phyloP scores from a whole-genome alignment of 805 yeast species.

The Pichia nakasei region DNA sequence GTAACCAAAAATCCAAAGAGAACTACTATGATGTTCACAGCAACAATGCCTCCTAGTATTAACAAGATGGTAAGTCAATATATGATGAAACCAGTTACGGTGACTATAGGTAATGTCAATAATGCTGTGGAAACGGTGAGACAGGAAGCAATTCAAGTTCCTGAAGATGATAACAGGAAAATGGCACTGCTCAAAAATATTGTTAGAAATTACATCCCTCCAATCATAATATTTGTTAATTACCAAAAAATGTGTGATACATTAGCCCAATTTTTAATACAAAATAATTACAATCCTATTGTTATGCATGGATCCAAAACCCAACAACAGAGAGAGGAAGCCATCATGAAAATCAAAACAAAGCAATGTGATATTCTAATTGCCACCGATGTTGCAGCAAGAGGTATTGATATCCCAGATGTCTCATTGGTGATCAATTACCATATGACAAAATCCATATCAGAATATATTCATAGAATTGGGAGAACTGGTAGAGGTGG shows the following conservation, averaged over 20 bases:
- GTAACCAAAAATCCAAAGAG: slow-evolving; percentile 30
- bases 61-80: slow-evolving; percentile 59
- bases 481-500: slow-evolving; percentile 99
- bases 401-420: slow-evolving; percentile 89
- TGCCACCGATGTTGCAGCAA: slow-evolving; percentile 93
- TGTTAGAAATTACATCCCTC: slow-evolving; percentile 41
- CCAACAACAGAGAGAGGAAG: slow-evolving; percentile 79
- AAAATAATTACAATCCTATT: slow-evolving; percentile 41
- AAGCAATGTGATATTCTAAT: slow-evolving; percentile 56
- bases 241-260: slow-evolving; percentile 65
- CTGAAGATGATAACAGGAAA: slow-evolving; percentile 36
- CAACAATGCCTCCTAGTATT: slow-evolving; percentile 76
- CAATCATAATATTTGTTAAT: slow-evolving; percentile 76
- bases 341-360: slow-evolving; percentile 49
- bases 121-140: slow-evolving; percentile 58
- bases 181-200: slow-evolving; percentile 34
- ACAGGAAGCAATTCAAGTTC: slow-evolving; percentile 54
- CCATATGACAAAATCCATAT: slow-evolving; percentile 72
- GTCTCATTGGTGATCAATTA: slow-evolving; percentile 80
- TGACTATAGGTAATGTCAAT: slow-evolving; percentile 60
- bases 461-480: slow-evolving; percentile 83
- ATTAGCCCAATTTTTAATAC: slow-evolving; percentile 42
- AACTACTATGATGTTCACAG: slow-evolving; percentile 87
- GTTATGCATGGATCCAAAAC: slow-evolving; percentile 81
- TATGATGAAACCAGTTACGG: slow-evolving; percentile 50